Base-by-base conservation (phyloP, 192 early-diverging fungal genomes). In the Dissophora ornata region DNA sequence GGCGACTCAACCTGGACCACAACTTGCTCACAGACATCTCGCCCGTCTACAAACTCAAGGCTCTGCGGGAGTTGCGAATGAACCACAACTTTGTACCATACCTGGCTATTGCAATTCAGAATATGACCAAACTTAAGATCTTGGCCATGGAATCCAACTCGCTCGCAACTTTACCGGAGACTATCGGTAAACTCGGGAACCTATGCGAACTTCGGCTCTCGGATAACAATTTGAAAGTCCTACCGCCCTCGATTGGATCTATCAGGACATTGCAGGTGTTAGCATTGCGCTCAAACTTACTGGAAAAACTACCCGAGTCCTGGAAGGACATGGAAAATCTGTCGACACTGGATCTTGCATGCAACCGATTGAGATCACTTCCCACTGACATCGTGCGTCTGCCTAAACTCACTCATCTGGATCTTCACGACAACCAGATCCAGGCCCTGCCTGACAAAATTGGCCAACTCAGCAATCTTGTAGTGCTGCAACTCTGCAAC, bases 281-380 rank as follows among this genome's bases (percentile, higher is more conserved):
- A 40, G 81, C 75, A 22, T 44, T 82, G 33, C 62, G 75, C 30
- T 65, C 74, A 2, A 82, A 82, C 44, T 26, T 82, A 46, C 57
- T 82, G 38, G 77, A 67, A 29, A 54, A 50, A 30, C 46, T 82
- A 30, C 81, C 81, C 0, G 81, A 82, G 22, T 79, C 69, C n/a
- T 69, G 69, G 65, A 78, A 79, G 58, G 81, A 82, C 40, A 61
- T 82, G 61, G 81, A 82, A 28, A 82, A 81, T 54, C 51, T 86
- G 6, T 67, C 79, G 10, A 83, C 84, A 46, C 50, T 88, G 21
- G 87, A 88, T 62, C 56, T 88, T 22, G 81, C 87, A 1, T 67
- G 85, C 19, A 88, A 88, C 38, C 62, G 71, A 4, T 51, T 88
- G 19, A 73, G 65, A 12, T 48, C 44, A 29, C 53, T 88, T 2